These are phyloP conservation scores for Pholiota conissans DNA, from an alignment of 768 basidiomycete genomes.

Conservation along the genomic window DNA sequence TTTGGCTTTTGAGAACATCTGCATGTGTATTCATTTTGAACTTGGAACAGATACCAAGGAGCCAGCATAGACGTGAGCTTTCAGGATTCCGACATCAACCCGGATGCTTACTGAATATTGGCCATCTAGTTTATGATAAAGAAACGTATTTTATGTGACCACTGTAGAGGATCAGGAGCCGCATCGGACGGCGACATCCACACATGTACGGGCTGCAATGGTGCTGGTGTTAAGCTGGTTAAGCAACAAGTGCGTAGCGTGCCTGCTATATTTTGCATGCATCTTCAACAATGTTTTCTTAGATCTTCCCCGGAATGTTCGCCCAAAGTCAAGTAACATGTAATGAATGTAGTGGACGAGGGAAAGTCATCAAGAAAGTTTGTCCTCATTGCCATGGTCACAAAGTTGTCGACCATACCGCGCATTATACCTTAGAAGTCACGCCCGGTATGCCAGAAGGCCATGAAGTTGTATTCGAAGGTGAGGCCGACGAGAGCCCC, in stretches of 20 bases:
- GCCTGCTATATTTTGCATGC: neutral
- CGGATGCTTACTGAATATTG: neutral
- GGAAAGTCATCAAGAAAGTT: constrained; percentile 69
- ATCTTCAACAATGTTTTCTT: neutral
- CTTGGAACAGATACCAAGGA: constrained; percentile 82
- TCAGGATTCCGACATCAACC: too few relatives aligned
- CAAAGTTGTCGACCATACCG: constrained; percentile 80
- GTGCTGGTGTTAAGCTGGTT: constrained; percentile 80
- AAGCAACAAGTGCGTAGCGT: constrained; percentile 67
- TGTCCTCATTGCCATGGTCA: constrained; percentile 84
- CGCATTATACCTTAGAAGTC: constrained; percentile 84
- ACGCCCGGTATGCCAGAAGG: constrained; percentile 90
- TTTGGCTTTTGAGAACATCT: constrained; percentile 1
- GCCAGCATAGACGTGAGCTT: constrained; percentile 73
- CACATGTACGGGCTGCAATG: constrained; percentile 81
- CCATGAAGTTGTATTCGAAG: constrained; percentile 89
- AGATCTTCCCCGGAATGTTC: constrained; percentile 96
- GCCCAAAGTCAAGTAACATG: constrained; percentile 85
- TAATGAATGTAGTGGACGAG: constrained; percentile 83
- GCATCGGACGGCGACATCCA: constrained; percentile 87
- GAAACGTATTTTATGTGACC: constrained; percentile 92
- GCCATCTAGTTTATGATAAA: constrained; percentile 82
- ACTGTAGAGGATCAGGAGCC: constrained; percentile 95
- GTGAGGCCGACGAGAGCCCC: constrained; percentile 94
- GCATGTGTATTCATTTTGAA: constrained; percentile 6